Evolutionary conservation across 108 stramenopile species (phyloP).

Genomic region (Skeletonema menzelii): DNA sequence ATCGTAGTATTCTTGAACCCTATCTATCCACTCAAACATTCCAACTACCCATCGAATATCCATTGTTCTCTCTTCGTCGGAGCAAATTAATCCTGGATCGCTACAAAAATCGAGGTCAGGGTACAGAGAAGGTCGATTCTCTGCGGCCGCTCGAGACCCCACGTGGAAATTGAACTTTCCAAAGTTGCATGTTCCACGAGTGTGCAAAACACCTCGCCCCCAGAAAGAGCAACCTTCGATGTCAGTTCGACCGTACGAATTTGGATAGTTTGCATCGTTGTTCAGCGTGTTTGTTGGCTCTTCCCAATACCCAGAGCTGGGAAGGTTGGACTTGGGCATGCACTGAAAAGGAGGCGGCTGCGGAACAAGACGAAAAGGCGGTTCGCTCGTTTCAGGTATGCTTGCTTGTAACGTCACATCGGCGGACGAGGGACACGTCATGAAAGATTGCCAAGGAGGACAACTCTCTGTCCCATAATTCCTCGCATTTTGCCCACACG

Average conservation of each 20-base stretch:
- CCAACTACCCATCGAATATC: constrained; percentile 21
- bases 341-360: constrained; percentile 25
- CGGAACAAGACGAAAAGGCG: constrained; percentile 10
- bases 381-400: constrained; percentile 4
- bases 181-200: constrained; percentile 27
- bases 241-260: constrained; percentile 16
- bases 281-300: neutral
- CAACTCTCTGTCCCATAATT: constrained; percentile 14
- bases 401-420: constrained; percentile 14
- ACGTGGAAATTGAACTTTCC: constrained; percentile 33
- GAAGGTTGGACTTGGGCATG: neutral
- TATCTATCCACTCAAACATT: constrained; percentile 41
- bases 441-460: constrained; percentile 27
- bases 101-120: constrained; percentile 39
- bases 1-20: constrained; percentile 30
- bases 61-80: constrained; percentile 17
- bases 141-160: constrained; percentile 16
- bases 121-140: constrained; percentile 32
- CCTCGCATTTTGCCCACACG: constrained; percentile 33
- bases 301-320: constrained; percentile 29
- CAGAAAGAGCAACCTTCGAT: constrained; percentile 37
- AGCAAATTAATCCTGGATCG: constrained; percentile 23
- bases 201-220: constrained; percentile 28
- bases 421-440: constrained; percentile 16
- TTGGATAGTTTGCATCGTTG: neutral